Evolutionary conservation across 805 yeast genomes (phyloP).

Genomic region (Yarrowia sp.): DNA sequence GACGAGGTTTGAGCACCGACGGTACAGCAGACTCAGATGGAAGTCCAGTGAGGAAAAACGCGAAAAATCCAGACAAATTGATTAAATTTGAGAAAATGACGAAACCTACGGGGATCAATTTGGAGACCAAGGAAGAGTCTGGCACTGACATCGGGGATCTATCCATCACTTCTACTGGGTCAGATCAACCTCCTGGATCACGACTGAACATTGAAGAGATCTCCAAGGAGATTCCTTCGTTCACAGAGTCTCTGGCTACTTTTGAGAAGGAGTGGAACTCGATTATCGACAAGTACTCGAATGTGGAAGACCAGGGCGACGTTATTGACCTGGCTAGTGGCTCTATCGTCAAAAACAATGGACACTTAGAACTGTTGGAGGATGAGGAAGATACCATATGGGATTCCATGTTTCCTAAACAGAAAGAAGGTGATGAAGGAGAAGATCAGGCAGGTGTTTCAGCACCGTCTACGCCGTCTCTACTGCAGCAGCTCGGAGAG

Average conservation of each 20-base stretch:
- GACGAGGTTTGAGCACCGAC: neutral
- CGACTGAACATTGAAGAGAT: neutral
- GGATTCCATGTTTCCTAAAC: conserved; percentile 31
- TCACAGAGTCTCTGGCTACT: conserved; percentile 8
- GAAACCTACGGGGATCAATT: neutral
- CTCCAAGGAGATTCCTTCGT: conserved; percentile 2
- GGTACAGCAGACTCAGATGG: neutral
- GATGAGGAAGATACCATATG: conserved; percentile 39
- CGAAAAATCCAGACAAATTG: neutral
- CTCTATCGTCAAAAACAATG: conserved; percentile 66
- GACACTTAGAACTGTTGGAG: conserved; percentile 64
- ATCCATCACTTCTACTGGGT: too few species aligned
- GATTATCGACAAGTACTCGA: conserved; percentile 41
- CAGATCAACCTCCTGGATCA: neutral
- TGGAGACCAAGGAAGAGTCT: neutral
- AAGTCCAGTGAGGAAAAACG: neutral
- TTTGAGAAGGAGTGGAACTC: conserved; percentile 48
- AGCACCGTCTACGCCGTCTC: neutral
- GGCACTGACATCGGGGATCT: too few species aligned
- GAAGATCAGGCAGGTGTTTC: neutral
- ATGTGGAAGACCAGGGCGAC: conserved; percentile 51
- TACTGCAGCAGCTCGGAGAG: conserved; percentile 16
- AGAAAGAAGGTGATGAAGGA: neutral
- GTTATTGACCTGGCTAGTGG: conserved; percentile 67
- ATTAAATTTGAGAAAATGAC: neutral